Conservation (phyloP, 2,329 filamentous ascomycete species). For the Emergomyces orientalis region DNA sequence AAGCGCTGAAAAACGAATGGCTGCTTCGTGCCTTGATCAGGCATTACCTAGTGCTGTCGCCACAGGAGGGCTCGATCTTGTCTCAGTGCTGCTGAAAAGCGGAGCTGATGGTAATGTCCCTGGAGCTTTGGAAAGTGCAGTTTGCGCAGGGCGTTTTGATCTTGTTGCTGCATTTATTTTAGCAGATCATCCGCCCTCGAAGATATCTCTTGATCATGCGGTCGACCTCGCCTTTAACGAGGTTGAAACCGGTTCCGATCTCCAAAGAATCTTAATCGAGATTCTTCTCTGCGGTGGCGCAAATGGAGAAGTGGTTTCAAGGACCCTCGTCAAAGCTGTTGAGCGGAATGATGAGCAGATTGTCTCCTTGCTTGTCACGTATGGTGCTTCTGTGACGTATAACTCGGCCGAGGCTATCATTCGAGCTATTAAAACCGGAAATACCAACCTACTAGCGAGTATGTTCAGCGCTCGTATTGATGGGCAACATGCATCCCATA, state of each 20-base stretch:
- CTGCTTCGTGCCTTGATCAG: slow-evolving; percentile 12
- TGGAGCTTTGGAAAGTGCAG: slow-evolving; percentile 12
- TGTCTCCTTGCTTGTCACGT: slow-evolving; percentile 44
- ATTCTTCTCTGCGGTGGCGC: slow-evolving; percentile 51
- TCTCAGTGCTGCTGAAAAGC: slow-evolving; percentile 13
- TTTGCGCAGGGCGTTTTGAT: slow-evolving; percentile 39
- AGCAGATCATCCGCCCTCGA: slow-evolving; percentile 44
- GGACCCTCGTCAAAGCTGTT: slow-evolving; percentile 43
- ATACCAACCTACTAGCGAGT: slow-evolving; percentile 40
- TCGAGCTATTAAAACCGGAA: slow-evolving; percentile 41
- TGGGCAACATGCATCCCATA: slow-evolving; percentile 38
- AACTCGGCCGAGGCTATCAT: slow-evolving; percentile 44
- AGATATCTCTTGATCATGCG: slow-evolving; percentile 42
- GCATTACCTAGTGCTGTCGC: slow-evolving; percentile 12
- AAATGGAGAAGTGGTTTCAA: slow-evolving; percentile 42
- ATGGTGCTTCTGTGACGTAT: slow-evolving; percentile 49
- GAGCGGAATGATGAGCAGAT: slow-evolving; percentile 46
- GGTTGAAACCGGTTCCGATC: slow-evolving; percentile 39
- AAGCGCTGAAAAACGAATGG: slow-evolving; percentile 11
- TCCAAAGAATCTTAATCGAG: slow-evolving; percentile 47
- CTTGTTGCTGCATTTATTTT: slow-evolving; percentile 48
- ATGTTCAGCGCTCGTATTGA: slow-evolving; percentile 39
- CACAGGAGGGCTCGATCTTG: slow-evolving; percentile 10
- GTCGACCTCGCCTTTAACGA: slow-evolving; percentile 43
- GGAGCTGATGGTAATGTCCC: slow-evolving; percentile 14